Conservation (phyloP, 768 basidiomycete species). For the Russula abietina region DNA sequence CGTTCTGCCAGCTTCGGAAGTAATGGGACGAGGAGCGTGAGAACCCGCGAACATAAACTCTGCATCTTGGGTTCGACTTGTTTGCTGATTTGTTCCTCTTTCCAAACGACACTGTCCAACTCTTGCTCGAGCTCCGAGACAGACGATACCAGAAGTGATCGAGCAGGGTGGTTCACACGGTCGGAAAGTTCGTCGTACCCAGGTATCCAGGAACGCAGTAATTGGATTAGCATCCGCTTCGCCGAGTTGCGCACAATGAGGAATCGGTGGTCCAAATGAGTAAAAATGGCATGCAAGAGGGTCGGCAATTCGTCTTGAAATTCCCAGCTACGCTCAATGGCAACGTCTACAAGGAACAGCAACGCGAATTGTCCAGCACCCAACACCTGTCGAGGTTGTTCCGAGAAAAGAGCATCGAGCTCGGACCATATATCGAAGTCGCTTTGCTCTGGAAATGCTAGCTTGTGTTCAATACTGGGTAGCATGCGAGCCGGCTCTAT, state of each 20-base stretch:
- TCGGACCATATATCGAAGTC: conserved; percentile 77
- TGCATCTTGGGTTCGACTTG: conserved; percentile 63
- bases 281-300: conserved; percentile 73
- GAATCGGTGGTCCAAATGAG: conserved; percentile 74
- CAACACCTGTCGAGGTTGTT: conserved; percentile 61
- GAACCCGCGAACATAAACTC: conserved; percentile 56
- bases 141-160: conserved; percentile 44
- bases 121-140: conserved; percentile 55
- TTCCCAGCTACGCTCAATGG: conserved; percentile 73
- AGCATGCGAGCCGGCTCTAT: conserved; percentile 84
- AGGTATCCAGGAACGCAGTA: conserved; percentile 75
- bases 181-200: conserved; percentile 71
- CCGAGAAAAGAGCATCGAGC: conserved; percentile 68
- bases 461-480: conserved; percentile 65
- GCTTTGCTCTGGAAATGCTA: conserved; percentile 51
- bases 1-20: conserved; percentile 61
- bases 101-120: conserved; percentile 58
- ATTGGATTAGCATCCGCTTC: conserved; percentile 76
- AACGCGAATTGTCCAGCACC: conserved; percentile 86
- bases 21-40: conserved; percentile 63
- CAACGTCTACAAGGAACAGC: conserved; percentile 73
- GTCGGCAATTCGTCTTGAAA: conserved; percentile 60
- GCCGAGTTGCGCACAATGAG: conserved; percentile 64
- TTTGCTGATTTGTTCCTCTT: conserved; percentile 54
- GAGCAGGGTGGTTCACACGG: conserved; percentile 43